These are phyloP conservation scores for Dactylellina haptotyla DNA, from an alignment of 2,329 filamentous ascomycete species.

Conservation along the genomic window DNA sequence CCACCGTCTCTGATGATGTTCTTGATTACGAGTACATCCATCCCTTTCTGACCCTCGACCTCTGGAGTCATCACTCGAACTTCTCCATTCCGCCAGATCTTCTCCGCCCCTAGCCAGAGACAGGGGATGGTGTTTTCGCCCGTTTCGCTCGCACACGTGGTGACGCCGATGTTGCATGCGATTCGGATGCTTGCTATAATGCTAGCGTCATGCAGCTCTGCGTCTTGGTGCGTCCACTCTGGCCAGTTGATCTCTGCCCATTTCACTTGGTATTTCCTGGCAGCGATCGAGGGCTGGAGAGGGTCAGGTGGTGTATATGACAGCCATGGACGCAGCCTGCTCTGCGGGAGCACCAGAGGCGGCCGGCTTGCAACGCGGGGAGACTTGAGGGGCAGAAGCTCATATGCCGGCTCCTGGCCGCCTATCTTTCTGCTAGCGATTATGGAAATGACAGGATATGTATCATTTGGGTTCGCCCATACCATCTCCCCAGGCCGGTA, in stretches of 20 bases:
- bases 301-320: conserved; percentile 53
- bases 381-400: conserved; percentile 47
- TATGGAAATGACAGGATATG: conserved; percentile 50
- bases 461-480: conserved; percentile 49
- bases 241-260: conserved; percentile 52
- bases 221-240: conserved; percentile 48
- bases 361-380: conserved; percentile 38
- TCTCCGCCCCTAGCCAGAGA: conserved; percentile 52
- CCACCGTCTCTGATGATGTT: conserved; percentile 30
- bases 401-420: conserved; percentile 37
- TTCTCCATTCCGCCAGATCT: conserved; percentile 52
- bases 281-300: conserved; percentile 44
- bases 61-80: conserved; percentile 50
- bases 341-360: conserved; percentile 36
- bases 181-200: conserved; percentile 52
- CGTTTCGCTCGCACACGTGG: conserved; percentile 33
- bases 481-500: conserved; percentile 52
- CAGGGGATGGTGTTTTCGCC: conserved; percentile 37
- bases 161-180: conserved; percentile 52
- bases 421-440: conserved; percentile 34
- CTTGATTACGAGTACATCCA: conserved; percentile 52
- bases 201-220: conserved; percentile 50
- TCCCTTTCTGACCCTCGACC: conserved; percentile 47
- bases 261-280: conserved; percentile 48
- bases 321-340: conserved; percentile 45